These are phyloP conservation scores for Podosphaera aphanis DNA, from an alignment of 2,329 filamentous ascomycete species.

Conservation along the genomic window DNA sequence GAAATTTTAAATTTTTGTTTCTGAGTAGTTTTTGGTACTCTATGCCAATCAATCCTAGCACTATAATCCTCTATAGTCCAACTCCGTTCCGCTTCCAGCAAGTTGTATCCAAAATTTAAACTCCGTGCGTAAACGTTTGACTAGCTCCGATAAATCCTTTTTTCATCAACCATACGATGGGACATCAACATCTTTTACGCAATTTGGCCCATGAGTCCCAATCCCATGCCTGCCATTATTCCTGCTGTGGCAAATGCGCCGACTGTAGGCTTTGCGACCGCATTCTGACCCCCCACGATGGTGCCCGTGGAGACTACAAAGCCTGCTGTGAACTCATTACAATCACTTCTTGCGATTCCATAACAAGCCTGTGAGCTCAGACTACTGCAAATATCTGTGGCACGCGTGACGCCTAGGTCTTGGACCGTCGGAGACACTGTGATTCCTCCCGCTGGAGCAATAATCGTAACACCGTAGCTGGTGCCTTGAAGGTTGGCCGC, in stretches of 20 bases:
- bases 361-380: constrained; percentile 29
- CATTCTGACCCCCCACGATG: constrained; percentile 2
- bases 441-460: constrained; percentile 28
- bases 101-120: not conserved
- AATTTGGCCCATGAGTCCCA: constrained; percentile 10
- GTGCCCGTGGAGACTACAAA: constrained; percentile 6
- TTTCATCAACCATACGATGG: not conserved
- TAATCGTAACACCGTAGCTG: constrained; percentile 29
- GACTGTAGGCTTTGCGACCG: constrained; percentile 8
- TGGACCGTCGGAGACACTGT: constrained; percentile 23
- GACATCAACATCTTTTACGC: constrained; percentile 3
- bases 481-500: constrained; percentile 23
- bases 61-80: no score
- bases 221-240: constrained; percentile 9
- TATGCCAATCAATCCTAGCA: no score
- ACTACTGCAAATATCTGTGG: constrained; percentile 30
- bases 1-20: no score
- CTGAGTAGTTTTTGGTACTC: no score
- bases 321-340: constrained; percentile 11
- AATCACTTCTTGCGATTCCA: constrained; percentile 10
- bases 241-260: constrained; percentile 9
- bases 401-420: constrained; percentile 22
- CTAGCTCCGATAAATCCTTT: not conserved
- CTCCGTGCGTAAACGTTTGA: not conserved
- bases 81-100: not conserved